Base-by-base conservation (phyloP, 495 filamentous ascomycete genomes). In the Parachaetomium inaequale region DNA sequence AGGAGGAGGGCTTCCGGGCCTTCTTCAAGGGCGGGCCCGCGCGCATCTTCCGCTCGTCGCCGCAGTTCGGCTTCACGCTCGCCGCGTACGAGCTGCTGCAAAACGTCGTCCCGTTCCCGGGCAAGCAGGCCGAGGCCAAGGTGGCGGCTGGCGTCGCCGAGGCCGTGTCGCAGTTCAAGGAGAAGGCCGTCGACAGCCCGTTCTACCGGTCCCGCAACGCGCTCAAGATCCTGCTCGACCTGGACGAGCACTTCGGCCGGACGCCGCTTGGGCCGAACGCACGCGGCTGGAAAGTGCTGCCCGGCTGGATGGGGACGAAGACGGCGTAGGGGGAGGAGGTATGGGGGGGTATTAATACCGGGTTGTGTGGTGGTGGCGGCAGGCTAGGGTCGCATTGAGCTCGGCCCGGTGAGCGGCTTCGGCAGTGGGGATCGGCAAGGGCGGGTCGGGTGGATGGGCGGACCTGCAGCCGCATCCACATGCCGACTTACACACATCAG, bases 21-120 rank as follows among this genome's bases (percentile, higher is more conserved):
- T 98, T 98, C 83, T 98, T 96, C 86, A 98, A 98, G 78, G 94
- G 94, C 61, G 94, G 94, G 0, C 92, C 94, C 7, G 94, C 94
- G 15, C 90, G 94, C 79, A 92, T 98, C 65, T 62, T 98, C 68
- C 87, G 94, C 66, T 96, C 91, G 4, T 96, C 92, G 1, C 94
- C 94, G 23, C 94, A 98, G 70, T 98, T 98, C 76, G 94, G 94
- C 59, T 98, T 96, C 78, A 98, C 94, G 3, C 84, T 98, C 10
- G 94, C 94, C 4, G 88, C 88, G 10, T 98, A 98, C 73, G 94
- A 98, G 74, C 79, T 98, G 28, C 80, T 98, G 52, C 91, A 96
- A 79, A 89, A 84, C 57, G 43, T 85, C 56, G 76, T 98, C 43
- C 94, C 95, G 4, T 86, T 92, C 81, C 91, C 91, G 4, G 92